Evolutionary conservation across 345 rosid species (phyloP).

Genomic region (Citrus cavaleriei): DNA sequence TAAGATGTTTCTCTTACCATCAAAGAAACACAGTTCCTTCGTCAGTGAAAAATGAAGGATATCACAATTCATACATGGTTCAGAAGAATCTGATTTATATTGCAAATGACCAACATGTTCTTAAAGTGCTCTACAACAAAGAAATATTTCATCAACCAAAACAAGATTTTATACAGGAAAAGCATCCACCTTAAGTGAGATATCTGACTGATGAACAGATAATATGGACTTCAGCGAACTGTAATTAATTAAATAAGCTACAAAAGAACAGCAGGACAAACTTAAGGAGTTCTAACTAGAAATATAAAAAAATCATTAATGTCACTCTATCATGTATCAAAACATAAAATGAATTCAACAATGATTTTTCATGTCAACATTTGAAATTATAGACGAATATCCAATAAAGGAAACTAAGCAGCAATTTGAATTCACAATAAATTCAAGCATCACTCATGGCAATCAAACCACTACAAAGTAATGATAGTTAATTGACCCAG

Average conservation of each 20-base stretch:
- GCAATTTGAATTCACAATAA: neutral
- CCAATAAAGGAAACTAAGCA: neutral
- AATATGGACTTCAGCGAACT: neutral
- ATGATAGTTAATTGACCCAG: neutral
- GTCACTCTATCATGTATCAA: neutral
- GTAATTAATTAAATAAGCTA: neutral
- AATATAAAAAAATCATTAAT: neutral
- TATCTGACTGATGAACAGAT: neutral
- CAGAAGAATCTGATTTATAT: neutral
- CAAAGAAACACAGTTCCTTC: neutral
- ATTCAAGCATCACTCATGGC: neutral
- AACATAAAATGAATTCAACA: neutral
- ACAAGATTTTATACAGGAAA: neutral
- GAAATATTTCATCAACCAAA: neutral
- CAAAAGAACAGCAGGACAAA: neutral
- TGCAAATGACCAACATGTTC: neutral
- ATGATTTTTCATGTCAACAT: neutral
- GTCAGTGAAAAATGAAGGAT: neutral
- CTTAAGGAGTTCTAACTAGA: too few relatives aligned
- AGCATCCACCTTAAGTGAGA: neutral
- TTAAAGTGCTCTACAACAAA: neutral
- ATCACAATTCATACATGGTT: neutral
- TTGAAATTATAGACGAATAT: neutral
- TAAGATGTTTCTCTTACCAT: neutral
- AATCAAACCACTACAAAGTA: neutral